phyloP scores from a whole-genome alignment of 2,329 filamentous ascomycete species.

The Ophiostoma sp. region DNA sequence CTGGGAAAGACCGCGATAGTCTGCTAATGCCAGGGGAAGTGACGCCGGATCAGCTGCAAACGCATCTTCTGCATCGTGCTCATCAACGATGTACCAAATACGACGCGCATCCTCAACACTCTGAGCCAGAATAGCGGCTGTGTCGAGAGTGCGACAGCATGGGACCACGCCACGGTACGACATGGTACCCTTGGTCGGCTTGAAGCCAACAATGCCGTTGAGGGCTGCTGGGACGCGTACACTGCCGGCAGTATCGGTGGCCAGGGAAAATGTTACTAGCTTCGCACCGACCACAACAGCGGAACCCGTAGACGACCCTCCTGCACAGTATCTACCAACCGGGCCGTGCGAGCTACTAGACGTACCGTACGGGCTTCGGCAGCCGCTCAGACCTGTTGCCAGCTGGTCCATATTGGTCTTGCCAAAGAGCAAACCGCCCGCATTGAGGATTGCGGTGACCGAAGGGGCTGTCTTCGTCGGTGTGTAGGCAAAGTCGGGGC shows the following conservation, averaged over 20 bases:
- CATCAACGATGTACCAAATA: not conserved
- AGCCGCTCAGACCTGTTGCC: constrained; percentile 52
- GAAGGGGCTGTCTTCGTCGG: not conserved
- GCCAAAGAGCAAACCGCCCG: constrained; percentile 52
- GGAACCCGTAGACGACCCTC: not conserved
- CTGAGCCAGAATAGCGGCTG: not conserved
- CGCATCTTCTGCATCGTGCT: not conserved
- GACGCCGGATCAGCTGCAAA: not conserved
- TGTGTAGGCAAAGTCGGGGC: not conserved
- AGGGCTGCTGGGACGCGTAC: not conserved
- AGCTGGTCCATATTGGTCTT: constrained; percentile 58
- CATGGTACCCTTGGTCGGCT: constrained; percentile 1
- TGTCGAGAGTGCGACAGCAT: not conserved
- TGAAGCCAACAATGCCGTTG: not conserved
- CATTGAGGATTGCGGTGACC: constrained; percentile 31
- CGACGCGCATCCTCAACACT: not conserved
- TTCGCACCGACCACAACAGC: not conserved
- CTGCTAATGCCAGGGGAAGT: not conserved
- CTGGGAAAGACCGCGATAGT: not conserved
- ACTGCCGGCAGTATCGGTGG: not conserved
- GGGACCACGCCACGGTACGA: not conserved
- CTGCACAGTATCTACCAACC: not conserved
- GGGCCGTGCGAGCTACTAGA: not conserved
- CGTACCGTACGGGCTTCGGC: constrained; percentile 54
- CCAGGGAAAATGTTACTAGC: not conserved